Conservation (phyloP, 257 asterid species). For the Solanum pennellii region DNA sequence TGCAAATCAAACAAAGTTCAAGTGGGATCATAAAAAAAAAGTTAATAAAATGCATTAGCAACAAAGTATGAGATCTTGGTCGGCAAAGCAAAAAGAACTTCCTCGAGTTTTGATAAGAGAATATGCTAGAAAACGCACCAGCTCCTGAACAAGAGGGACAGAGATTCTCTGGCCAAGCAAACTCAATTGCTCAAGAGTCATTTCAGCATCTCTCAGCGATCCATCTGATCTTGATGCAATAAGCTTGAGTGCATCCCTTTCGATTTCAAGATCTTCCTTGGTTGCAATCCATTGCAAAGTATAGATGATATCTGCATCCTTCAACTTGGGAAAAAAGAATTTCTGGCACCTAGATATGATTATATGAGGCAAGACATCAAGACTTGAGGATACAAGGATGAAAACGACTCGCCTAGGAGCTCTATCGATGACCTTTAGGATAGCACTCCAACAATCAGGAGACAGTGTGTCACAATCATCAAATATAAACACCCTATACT, state of each 20-base stretch:
- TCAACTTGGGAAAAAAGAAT: conserved; percentile 76
- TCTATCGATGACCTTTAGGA: conserved; percentile 60
- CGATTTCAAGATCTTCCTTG: conserved; percentile 64
- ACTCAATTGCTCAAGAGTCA: conserved; percentile 86
- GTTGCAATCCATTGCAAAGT: conserved; percentile 72
- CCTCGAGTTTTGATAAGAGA: neutral
- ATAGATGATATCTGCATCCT: conserved; percentile 70
- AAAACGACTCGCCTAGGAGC: conserved; percentile 68
- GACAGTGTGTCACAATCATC: conserved; percentile 69
- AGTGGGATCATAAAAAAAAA: neutral
- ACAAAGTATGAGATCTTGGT: neutral
- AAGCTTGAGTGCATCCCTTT: conserved; percentile 76
- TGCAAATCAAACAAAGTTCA: neutral
- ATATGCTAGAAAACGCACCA: conserved; percentile 12
- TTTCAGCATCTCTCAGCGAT: conserved; percentile 88
- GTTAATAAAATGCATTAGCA: neutral
- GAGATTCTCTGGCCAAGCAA: conserved; percentile 76
- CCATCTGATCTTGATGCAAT: conserved; percentile 84
- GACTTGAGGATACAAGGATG: conserved; percentile 66
- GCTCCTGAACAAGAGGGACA: conserved; percentile 67
- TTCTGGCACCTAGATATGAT: conserved; percentile 84
- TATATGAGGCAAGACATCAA: conserved; percentile 71
- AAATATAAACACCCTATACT: conserved; percentile 54
- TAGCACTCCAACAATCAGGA: conserved; percentile 67
- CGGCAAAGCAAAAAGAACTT: neutral